Evolutionary conservation across 2,329 filamentous ascomycete genomes (phyloP).

Genomic region (Helotiales sp.): DNA sequence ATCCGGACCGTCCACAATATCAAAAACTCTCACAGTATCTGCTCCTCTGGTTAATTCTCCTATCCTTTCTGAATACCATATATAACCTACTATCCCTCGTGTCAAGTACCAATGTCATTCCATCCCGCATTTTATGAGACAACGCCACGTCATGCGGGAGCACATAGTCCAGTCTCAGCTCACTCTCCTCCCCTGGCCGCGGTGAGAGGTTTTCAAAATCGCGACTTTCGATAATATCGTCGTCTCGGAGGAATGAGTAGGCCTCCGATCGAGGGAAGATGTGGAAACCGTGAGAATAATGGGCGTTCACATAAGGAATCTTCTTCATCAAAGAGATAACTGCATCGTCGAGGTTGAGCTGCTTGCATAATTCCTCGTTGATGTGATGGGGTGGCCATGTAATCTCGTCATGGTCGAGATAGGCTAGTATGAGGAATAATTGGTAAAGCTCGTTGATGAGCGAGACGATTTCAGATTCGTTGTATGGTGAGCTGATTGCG

Average conservation of each 20-base stretch:
- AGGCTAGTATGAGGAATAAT: background rate
- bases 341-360: background rate
- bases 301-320: background rate
- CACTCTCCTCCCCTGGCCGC: background rate
- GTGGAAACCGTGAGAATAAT: background rate
- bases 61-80: background rate
- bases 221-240: background rate
- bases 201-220: background rate
- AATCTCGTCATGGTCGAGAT: background rate
- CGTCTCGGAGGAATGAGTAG: background rate
- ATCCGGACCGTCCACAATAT: background rate
- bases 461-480: background rate
- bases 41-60: background rate
- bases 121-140: background rate
- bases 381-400: background rate
- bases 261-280: background rate
- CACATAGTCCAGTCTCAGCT: background rate
- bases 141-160: constrained; percentile 2
- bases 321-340: background rate
- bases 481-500: background rate
- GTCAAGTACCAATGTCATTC: background rate
- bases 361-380: background rate
- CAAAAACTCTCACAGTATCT: background rate
- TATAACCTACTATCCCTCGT: background rate
- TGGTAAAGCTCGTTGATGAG: background rate